Conservation (phyloP, 768 basidiomycete genomes). For the Amanita pseudoporphyria region DNA sequence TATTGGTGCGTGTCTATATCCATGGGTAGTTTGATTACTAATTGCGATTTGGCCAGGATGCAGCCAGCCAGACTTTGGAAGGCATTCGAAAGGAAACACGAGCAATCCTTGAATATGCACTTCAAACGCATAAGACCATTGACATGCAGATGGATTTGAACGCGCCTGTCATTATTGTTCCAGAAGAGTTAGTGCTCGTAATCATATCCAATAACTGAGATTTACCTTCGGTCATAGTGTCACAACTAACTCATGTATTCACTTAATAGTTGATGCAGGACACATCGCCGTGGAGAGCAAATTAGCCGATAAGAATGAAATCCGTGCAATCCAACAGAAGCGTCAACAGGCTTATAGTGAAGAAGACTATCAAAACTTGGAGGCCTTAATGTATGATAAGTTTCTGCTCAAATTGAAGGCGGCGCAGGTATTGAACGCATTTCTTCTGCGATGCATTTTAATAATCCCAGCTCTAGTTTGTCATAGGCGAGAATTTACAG, state of each 20-base stretch:
- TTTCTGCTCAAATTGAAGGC: slow-evolving; percentile 73
- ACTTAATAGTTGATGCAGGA: slow-evolving; percentile 91
- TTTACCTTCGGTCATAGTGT: slow-evolving; percentile 38
- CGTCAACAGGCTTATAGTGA: slow-evolving; percentile 78
- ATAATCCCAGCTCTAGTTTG: slow-evolving; percentile 43
- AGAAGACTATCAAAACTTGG: slow-evolving; percentile 77
- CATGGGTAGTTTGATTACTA: slow-evolving; percentile 2
- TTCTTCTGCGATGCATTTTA: slow-evolving; percentile 26
- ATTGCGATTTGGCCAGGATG: slow-evolving; percentile 44
- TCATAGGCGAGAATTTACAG: slow-evolving; percentile 78
- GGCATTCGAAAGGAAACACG: slow-evolving; percentile 90
- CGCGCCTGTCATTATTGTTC: slow-evolving; percentile 94
- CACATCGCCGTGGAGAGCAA: slow-evolving; percentile 92
- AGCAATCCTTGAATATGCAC: slow-evolving; percentile 86
- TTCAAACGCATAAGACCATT: slow-evolving; percentile 90
- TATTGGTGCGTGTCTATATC: slow-evolving; percentile 50
- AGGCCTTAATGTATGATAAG: slow-evolving; percentile 94
- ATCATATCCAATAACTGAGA: not conserved
- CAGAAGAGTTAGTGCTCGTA: slow-evolving; percentile 62
- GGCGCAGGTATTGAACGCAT: slow-evolving; percentile 59
- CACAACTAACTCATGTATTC: slow-evolving; percentile 65
- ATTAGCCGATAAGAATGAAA: slow-evolving; percentile 73
- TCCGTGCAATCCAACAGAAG: slow-evolving; percentile 73
- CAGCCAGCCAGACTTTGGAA: slow-evolving; percentile 88
- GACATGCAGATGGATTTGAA: slow-evolving; percentile 96